phyloP scores from a whole-genome alignment of 352 stramenopile genomes.

The Globisporangium paddicum region DNA sequence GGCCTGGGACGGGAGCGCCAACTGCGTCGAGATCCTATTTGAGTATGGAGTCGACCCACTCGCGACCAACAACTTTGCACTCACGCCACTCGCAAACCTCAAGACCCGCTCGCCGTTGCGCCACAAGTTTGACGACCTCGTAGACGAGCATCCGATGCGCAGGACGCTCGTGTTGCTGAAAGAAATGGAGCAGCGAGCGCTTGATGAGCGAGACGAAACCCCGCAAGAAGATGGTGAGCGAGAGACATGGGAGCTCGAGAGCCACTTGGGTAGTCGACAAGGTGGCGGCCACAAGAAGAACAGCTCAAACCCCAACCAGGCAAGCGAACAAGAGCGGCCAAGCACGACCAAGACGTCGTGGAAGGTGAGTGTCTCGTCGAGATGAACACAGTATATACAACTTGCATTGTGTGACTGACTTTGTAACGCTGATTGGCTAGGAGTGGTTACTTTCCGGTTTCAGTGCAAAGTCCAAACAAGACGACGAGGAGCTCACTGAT shows the following conservation, averaged over 20 bases:
- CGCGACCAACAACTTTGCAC: constrained; percentile 36
- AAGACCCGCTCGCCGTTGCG: constrained; percentile 55
- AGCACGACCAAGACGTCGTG: constrained; percentile 1
- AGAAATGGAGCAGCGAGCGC: constrained; percentile 20
- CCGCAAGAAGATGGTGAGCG: not conserved
- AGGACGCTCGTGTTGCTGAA: constrained; percentile 43
- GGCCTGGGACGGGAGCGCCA: constrained; percentile 56
- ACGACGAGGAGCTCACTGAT: constrained; percentile 16
- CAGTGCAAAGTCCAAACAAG: not conserved
- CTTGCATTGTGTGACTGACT: not conserved
- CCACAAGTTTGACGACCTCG: constrained; percentile 63
- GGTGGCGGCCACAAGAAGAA: not conserved
- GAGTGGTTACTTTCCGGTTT: constrained; percentile 18
- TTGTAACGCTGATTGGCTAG: constrained; percentile 5
- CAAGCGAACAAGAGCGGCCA: not conserved
- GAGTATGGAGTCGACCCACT: constrained; percentile 58
- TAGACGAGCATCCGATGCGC: constrained; percentile 42
- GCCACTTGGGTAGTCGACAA: not conserved
- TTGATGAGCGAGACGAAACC: not conserved
- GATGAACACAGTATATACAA: not conserved
- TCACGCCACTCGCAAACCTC: constrained; percentile 53
- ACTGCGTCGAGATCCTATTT: constrained; percentile 57
- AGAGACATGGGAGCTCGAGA: not conserved
- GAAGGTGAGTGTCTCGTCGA: constrained; percentile 7
- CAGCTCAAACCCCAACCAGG: not conserved